These are phyloP conservation scores for Nicotiana tomentosiformis DNA, from an alignment of 257 asterid species.

Conservation along the genomic window DNA sequence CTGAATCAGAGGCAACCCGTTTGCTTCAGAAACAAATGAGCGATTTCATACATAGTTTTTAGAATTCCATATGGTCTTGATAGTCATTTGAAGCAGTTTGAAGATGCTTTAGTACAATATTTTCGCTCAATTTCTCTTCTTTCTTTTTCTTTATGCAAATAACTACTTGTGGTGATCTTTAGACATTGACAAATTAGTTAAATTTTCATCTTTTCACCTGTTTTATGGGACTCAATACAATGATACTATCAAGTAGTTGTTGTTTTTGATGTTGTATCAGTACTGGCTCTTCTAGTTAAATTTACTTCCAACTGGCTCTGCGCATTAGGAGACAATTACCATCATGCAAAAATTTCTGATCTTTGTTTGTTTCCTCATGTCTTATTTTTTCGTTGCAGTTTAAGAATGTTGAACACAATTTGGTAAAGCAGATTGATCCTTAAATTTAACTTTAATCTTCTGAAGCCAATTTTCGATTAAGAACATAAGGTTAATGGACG, in stretches of 20 bases:
- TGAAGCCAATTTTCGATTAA: no score
- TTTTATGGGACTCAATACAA: background rate
- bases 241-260: background rate
- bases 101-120: no score
- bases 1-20: conserved; percentile 52
- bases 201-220: no score
- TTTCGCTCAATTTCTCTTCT: no score
- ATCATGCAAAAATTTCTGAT: background rate
- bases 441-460: no score
- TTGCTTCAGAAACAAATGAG: conserved; percentile 48
- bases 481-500: no score
- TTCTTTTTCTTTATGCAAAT: no score
- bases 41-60: conserved; percentile 37
- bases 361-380: background rate
- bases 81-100: no score
- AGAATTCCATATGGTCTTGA: background rate
- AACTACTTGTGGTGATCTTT: no score
- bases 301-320: background rate
- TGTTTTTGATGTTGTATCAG: no score
- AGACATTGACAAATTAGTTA: no score
- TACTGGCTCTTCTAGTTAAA: background rate
- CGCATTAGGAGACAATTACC: background rate
- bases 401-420: background rate
- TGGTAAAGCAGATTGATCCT: background rate
- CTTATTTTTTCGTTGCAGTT: background rate